phyloP scores from a whole-genome alignment of 2,329 filamentous ascomycete genomes.

The Hymenoscyphus scutula region DNA sequence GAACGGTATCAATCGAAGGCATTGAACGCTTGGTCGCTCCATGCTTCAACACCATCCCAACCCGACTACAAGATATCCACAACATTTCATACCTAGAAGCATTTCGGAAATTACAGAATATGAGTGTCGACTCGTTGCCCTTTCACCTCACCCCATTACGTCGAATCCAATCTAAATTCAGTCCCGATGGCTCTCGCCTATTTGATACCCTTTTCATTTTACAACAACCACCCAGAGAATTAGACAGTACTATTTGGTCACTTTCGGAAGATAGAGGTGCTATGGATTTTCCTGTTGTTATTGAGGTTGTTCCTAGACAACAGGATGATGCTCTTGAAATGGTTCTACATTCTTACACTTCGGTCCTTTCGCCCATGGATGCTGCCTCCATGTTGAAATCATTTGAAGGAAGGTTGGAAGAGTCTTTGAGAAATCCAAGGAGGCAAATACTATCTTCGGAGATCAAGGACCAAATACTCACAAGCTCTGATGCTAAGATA shows the following conservation, averaged over 20 bases:
- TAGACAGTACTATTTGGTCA: slow-evolving; percentile 56
- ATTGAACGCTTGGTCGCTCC: slow-evolving; percentile 77
- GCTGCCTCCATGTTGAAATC: slow-evolving; percentile 20
- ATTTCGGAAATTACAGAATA: slow-evolving; percentile 32
- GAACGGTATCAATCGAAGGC: slow-evolving; percentile 62
- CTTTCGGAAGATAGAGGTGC: slow-evolving; percentile 55
- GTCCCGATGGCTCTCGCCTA: slow-evolving; percentile 50
- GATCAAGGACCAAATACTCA: slow-evolving; percentile 24
- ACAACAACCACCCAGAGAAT: slow-evolving; percentile 61
- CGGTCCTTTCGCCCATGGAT: slow-evolving; percentile 31
- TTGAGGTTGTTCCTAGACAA: slow-evolving; percentile 64
- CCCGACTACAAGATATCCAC: slow-evolving; percentile 63
- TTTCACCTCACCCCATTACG: slow-evolving; percentile 76
- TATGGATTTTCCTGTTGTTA: slow-evolving; percentile 77
- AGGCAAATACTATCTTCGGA: slow-evolving; percentile 28
- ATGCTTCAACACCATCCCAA: slow-evolving; percentile 86
- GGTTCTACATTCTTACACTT: slow-evolving; percentile 61
- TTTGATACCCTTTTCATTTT: slow-evolving; percentile 82
- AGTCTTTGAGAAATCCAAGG: slow-evolving; percentile 31
- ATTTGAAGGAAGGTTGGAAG: slow-evolving; percentile 28
- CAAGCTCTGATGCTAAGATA: background rate
- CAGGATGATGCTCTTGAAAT: slow-evolving; percentile 53
- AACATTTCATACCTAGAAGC: slow-evolving; percentile 37
- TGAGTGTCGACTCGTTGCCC: slow-evolving; percentile 60
- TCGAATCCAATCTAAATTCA: slow-evolving; percentile 58